These are phyloP conservation scores for Ramaria sp. DNA, from an alignment of 768 basidiomycete species.

Conservation along the genomic window DNA sequence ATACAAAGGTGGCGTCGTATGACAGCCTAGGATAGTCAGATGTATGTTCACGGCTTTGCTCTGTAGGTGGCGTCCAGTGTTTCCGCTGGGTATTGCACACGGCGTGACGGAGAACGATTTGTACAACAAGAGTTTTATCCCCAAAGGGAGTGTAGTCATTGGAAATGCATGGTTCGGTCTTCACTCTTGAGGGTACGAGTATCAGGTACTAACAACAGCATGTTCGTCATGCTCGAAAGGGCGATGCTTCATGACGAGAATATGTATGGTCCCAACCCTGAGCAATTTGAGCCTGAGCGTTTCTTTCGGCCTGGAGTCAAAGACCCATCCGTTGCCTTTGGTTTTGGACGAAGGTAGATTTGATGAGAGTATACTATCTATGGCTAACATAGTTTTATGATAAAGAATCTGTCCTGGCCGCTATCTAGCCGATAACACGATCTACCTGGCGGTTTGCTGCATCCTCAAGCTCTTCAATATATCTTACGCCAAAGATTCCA, in stretches of 20 bases:
- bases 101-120: not conserved
- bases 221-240: not conserved
- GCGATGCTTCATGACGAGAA: slow-evolving; percentile 10
- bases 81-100: not conserved
- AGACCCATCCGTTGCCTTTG: not conserved
- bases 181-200: not conserved
- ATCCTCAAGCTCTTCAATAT: slow-evolving; percentile 40
- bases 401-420: slow-evolving; percentile 43
- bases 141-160: slow-evolving; percentile 1
- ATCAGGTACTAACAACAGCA: no score
- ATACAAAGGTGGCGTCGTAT: slow-evolving; percentile 1
- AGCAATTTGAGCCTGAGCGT: slow-evolving; percentile 7
- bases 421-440: slow-evolving; percentile 37
- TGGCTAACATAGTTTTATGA: not conserved
- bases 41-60: not conserved
- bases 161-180: slow-evolving; percentile 1
- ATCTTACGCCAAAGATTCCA: slow-evolving; percentile 27
- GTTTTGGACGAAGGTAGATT: not conserved
- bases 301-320: not conserved
- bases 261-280: slow-evolving; percentile 5
- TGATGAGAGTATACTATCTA: not conserved
- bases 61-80: slow-evolving; percentile 9
- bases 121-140: not conserved
- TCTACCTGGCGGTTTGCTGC: slow-evolving; percentile 36
- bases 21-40: not conserved